Percentiles rank a stretch among this genome's conserved stretches.
Evolutionary conservation across 805 yeast species (phyloP).

Genomic region (Ogataea populi-albae): DNA sequence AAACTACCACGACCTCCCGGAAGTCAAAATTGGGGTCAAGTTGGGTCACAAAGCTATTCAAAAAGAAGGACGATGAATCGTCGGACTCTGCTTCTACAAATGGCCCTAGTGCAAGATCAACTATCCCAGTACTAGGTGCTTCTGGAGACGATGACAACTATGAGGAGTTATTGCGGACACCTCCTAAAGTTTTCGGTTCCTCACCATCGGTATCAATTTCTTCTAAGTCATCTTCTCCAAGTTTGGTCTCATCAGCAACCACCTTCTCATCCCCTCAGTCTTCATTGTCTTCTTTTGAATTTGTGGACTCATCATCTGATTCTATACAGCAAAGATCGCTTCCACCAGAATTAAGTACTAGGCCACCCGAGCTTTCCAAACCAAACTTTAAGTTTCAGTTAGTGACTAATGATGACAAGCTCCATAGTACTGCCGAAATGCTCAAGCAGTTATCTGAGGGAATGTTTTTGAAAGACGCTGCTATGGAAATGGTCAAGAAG

Average conservation of each 20-base stretch:
- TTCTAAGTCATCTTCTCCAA: conserved; percentile 31
- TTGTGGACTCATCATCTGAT: conserved; percentile 11
- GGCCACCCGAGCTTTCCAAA: conserved; percentile 21
- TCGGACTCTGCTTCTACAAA: too few relatives aligned
- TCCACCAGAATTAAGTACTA: conserved; percentile 45
- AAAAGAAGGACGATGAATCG: conserved; percentile 17
- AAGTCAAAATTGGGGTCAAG: conserved; percentile 16
- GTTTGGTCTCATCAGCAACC: conserved; percentile 24
- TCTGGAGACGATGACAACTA: conserved; percentile 2
- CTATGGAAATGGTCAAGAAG: conserved; percentile 7
- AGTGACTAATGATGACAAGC: conserved; percentile 24
- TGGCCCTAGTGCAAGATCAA: not conserved
- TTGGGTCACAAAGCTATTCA: conserved; percentile 29
- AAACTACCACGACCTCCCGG: conserved; percentile 5
- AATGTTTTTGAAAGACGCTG: conserved; percentile 10
- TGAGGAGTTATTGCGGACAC: conserved; percentile 11
- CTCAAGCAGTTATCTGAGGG: conserved; percentile 16
- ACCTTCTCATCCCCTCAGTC: conserved; percentile 30
- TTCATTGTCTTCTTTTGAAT: conserved; percentile 25
- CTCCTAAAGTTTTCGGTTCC: conserved; percentile 18
- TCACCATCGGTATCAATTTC: conserved; percentile 25
- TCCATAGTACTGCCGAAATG: conserved; percentile 13
- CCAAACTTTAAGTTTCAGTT: conserved; percentile 27
- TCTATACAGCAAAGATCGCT: conserved; percentile 10
- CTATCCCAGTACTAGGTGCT: not conserved